Evolutionary conservation across 805 yeast genomes (phyloP).

Genomic region (Candida michaelii): DNA sequence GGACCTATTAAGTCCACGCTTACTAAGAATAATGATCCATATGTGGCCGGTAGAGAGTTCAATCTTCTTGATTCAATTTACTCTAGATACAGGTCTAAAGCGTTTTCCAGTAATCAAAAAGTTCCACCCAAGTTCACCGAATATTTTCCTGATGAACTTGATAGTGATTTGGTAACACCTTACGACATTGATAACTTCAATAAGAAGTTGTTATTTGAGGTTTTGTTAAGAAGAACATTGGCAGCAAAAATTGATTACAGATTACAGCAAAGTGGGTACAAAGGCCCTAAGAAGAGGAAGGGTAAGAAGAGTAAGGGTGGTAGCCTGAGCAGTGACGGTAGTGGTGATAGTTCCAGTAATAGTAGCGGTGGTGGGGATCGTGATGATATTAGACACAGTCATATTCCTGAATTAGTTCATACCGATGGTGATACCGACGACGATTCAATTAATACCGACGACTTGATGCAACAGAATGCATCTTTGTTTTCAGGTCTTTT

Average conservation of each 20-base stretch:
- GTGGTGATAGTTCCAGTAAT: not conserved
- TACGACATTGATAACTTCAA: slow-evolving; percentile 30
- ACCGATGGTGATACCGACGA: slow-evolving; percentile 21
- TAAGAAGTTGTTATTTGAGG: slow-evolving; percentile 32
- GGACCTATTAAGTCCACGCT: slow-evolving; percentile 18
- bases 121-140: slow-evolving; percentile 29
- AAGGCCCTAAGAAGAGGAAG: slow-evolving; percentile 1
- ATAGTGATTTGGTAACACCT: slow-evolving; percentile 20
- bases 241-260: slow-evolving; percentile 43
- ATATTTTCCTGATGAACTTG: slow-evolving; percentile 30
- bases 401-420: slow-evolving; percentile 17
- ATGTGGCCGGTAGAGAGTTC: slow-evolving; percentile 9
- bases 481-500: slow-evolving; percentile 32
- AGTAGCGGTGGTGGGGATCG: not conserved
- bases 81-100: slow-evolving; percentile 26
- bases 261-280: slow-evolving; percentile 20
- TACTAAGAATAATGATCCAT: slow-evolving; percentile 13
- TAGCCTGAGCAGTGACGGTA: not conserved
- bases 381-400: slow-evolving; percentile 14
- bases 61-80: slow-evolving; percentile 23
- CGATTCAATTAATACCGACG: slow-evolving; percentile 27
- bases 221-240: slow-evolving; percentile 39
- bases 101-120: slow-evolving; percentile 20
- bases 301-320: not conserved
- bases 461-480: slow-evolving; percentile 30